Percentiles rank a stretch among this genome's conserved stretches.
Conservation (phyloP, 768 basidiomycete genomes). For the Daedaleopsis nitida region DNA sequence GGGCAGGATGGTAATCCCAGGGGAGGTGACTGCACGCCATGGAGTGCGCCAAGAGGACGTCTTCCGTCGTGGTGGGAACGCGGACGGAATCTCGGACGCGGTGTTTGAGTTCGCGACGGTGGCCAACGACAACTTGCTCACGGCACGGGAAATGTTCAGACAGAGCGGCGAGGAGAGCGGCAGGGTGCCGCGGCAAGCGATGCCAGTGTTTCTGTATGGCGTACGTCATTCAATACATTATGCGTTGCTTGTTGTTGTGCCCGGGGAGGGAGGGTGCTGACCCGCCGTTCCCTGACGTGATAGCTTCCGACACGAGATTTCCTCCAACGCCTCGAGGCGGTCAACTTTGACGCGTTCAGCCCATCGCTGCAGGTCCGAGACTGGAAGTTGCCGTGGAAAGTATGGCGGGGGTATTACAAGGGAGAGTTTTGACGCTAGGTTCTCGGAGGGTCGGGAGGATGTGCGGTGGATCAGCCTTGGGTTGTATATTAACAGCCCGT, state of each 20-base stretch:
- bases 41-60: constrained; percentile 81
- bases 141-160: constrained; percentile 71
- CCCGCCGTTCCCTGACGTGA: constrained; percentile 9
- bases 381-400: constrained; percentile 78
- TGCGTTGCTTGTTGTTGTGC: constrained; percentile 9
- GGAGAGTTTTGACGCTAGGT: constrained; percentile 33
- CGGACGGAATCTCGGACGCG: constrained; percentile 70
- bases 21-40: constrained; percentile 79
- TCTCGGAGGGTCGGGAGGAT: neutral
- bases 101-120: constrained; percentile 82
- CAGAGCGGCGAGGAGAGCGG: constrained; percentile 47
- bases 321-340: constrained; percentile 65
- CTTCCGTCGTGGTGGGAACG: constrained; percentile 54
- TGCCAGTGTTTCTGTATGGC: constrained; percentile 73
- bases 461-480: constrained; percentile 7
- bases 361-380: constrained; percentile 62
- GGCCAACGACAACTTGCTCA: constrained; percentile 78
- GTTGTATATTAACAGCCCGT: neutral
- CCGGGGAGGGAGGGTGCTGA: constrained; percentile 12
- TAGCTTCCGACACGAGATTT: constrained; percentile 72
- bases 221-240: constrained; percentile 45
- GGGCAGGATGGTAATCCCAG: constrained; percentile 74
- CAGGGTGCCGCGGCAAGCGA: constrained; percentile 55
- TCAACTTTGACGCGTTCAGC: constrained; percentile 73
- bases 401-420: constrained; percentile 58